Evolutionary conservation across 2,329 filamentous ascomycete genomes (phyloP).

Genomic region (Acarospora socialis): DNA sequence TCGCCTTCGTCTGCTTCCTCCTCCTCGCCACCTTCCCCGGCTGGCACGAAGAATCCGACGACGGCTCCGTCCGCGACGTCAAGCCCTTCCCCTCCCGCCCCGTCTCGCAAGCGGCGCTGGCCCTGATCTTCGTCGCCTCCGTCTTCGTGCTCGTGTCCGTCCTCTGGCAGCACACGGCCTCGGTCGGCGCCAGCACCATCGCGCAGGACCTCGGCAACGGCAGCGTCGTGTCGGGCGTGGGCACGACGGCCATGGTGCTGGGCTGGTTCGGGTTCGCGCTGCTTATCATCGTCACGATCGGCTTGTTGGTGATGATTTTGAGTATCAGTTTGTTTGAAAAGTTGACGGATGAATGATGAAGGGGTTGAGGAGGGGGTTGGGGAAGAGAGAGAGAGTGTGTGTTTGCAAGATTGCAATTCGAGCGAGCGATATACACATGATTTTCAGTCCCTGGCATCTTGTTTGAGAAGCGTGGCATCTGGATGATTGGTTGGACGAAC

Average conservation of each 20-base stretch:
- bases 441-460: too few relatives aligned
- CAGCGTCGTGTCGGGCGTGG: slow-evolving; percentile 71
- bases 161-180: slow-evolving; percentile 65
- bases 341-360: slow-evolving; percentile 30
- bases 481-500: too few relatives aligned
- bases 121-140: slow-evolving; percentile 66
- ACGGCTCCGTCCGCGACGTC: slow-evolving; percentile 74
- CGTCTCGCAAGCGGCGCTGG: slow-evolving; percentile 82
- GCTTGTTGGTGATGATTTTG: slow-evolving; percentile 88
- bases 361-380: background rate
- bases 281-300: slow-evolving; percentile 89
- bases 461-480: too few relatives aligned
- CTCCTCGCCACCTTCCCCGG: slow-evolving; percentile 92
- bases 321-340: slow-evolving; percentile 70
- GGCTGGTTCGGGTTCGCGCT: slow-evolving; percentile 95
- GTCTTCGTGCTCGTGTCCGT: slow-evolving; percentile 52
- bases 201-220: slow-evolving; percentile 88
- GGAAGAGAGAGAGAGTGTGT: background rate
- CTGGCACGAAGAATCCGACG: slow-evolving; percentile 86
- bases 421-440: too few relatives aligned
- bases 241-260: slow-evolving; percentile 89
- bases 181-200: slow-evolving; percentile 85
- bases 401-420: too few relatives aligned
- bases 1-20: slow-evolving; percentile 90
- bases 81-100: slow-evolving; percentile 87